Conservation (phyloP, 2,329 filamentous ascomycete genomes). For the Metarhizium guizhouense region DNA sequence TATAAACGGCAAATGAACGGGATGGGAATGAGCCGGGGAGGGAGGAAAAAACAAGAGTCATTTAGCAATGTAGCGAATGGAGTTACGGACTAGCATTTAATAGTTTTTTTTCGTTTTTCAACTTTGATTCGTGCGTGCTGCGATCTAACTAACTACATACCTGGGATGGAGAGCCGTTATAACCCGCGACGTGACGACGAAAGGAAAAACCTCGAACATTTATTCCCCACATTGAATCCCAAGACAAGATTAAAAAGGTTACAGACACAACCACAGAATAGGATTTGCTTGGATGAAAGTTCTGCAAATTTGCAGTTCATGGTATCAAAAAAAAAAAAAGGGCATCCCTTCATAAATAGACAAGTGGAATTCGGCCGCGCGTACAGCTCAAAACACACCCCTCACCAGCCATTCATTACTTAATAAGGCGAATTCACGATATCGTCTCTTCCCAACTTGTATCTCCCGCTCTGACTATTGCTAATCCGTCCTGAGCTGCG, state of each 20-base stretch:
- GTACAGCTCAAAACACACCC: neutral
- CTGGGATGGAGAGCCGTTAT: neutral
- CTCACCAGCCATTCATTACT: conserved; percentile 9
- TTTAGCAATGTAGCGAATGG: neutral
- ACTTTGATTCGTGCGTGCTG: neutral
- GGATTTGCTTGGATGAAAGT: neutral
- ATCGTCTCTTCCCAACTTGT: conserved; percentile 71
- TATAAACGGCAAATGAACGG: neutral
- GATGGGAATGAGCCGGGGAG: neutral
- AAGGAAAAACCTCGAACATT: neutral
- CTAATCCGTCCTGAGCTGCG: conserved; percentile 43
- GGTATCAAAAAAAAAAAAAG: neutral
- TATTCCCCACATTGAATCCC: neutral
- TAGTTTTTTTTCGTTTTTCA: neutral
- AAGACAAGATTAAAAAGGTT: neutral
- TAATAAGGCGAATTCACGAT: conserved; percentile 66
- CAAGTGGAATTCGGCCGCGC: neutral
- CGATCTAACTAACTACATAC: neutral
- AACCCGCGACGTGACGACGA: neutral
- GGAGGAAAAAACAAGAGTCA: neutral
- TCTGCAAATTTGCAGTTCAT: neutral
- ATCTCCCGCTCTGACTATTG: conserved; percentile 47
- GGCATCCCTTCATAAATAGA: neutral
- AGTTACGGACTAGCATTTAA: neutral
- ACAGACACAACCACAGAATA: neutral